Evolutionary conservation across 768 basidiomycete species (phyloP), one percentile per base, ranked within the genome.

Genomic region (Tylopilus intermedius): DNA sequence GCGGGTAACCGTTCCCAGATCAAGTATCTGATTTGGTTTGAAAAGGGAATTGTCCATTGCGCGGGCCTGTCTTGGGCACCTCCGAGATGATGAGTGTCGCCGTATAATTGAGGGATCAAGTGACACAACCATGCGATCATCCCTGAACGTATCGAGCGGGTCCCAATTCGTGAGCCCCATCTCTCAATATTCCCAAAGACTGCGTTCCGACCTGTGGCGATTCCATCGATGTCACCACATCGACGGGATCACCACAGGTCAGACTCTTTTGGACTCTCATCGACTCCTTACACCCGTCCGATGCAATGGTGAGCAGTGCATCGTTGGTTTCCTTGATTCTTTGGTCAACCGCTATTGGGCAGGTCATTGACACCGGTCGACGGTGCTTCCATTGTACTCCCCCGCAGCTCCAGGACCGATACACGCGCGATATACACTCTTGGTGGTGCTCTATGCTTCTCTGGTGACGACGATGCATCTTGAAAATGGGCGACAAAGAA

Each of bases 11-110:
- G 15, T 74, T 71, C 47, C 48, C 64, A 7, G 61, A 74, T 33
- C 62, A 4, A 60, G 65, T 8, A 60, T 77, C 8, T 67, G 59
- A 10, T 55, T 57, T 45, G 80, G 78, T 0, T 66, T 84, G 15
- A 65, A 65, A 11, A 71, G 77, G 14, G 80, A 85, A 54, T 56
- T 78, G 0, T 66, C 58, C 0, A 70, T 78, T n/a, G 65, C 81
- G 40, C 64, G 61, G 22, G 62, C 61, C 3, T 70, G 63, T 55
- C 64, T 83, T 13, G 42, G 51, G 29, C 65, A 70, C 55, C 37
- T 75, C n/a, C 45, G 52, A 38, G 57, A 64, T 9, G 61, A 38
- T 4, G 18, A 21, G 21, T 24, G 9, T 49, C 37, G 13, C 48
- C 21, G 9, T 21, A 21, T 41, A 24, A 41, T 42, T 35, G 18